Base-by-base conservation (phyloP, 2,329 filamentous ascomycete species). In the Fusarium sp. region DNA sequence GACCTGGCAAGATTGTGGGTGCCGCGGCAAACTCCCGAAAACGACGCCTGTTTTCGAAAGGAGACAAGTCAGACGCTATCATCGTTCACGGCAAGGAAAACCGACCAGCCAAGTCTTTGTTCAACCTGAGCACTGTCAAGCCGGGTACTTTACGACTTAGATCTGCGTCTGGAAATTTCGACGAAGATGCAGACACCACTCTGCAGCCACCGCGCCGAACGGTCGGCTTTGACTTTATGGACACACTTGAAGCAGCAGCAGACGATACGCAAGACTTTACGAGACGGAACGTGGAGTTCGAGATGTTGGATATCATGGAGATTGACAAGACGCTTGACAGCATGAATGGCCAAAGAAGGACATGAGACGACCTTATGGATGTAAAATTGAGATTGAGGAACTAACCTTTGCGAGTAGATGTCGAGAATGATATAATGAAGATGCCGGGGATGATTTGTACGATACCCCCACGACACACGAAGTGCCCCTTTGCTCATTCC, bases 221-320 rank as follows among this genome's bases (percentile, higher is more conserved):
- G 9, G 77, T 80, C 14, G 84, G 84, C 21, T 83, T 89, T 37
- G 82, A 84, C 23, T 90, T 90, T 70, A 83, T 84, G 41, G 84
- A 85, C 46, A 86, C 83, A 23, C 77, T 90, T 37, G 84, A 82
- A 54, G 84, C 82, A 4, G 88, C 88, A 4, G 88, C 88, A 7
- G 88, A 90, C 63, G 79, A 82, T 11, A 82, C 82, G 27, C 84
- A 86, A 38, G 85, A 87, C 56, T 82, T 85, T n/a, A 84, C 82
- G 27, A 81, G 83, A 31, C 82, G 88, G 37, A 85, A 90, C 62
- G 83, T 90, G 18, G 88, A 90, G 76, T 83, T 84, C 35, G 88
- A 90, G 79, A 87, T 90, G 83, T 82, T 92, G 73, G 89, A 91
- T 77, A 89, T 92, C 48, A 88, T 90, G 85, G 89, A 89, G 73